These are phyloP conservation scores for Ogataea philodendri DNA, from an alignment of 805 yeast genomes.

Conservation along the genomic window DNA sequence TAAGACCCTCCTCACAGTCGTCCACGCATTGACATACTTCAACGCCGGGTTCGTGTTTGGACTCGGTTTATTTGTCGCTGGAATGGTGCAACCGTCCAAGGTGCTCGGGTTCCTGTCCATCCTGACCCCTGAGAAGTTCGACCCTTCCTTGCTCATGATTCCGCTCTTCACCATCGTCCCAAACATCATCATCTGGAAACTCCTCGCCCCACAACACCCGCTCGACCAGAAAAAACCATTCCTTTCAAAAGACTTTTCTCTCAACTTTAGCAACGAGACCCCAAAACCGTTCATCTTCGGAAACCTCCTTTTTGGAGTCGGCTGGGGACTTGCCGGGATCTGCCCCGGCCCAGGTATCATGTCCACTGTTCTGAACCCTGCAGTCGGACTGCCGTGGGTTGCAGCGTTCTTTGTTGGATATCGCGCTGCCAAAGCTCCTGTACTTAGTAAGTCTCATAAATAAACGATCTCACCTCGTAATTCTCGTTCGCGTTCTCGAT, in stretches of 20 bases:
- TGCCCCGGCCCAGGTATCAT: conserved; percentile 55
- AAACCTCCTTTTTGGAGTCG: conserved; percentile 45
- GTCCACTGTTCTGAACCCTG: conserved; percentile 27
- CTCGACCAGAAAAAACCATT: conserved; percentile 19
- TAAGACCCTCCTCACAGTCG: conserved; percentile 2
- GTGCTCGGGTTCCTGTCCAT: conserved; percentile 47
- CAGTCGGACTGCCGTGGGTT: conserved; percentile 30
- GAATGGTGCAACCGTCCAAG: conserved; percentile 44
- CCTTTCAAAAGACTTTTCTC: conserved; percentile 23
- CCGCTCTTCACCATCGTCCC: conserved; percentile 44
- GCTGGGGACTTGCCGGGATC: conserved; percentile 52
- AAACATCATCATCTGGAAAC: conserved; percentile 39
- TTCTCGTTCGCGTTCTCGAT: conserved; percentile 86
- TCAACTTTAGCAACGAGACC: conserved; percentile 29
- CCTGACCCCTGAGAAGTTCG: conserved; percentile 36
- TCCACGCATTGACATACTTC: conserved; percentile 21
- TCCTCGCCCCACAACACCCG: conserved; percentile 19
- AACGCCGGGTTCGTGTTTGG: conserved; percentile 40
- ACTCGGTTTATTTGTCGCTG: conserved; percentile 45
- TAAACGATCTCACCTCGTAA: conserved; percentile 57
- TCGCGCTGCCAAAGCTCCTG: conserved; percentile 28
- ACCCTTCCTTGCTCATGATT: conserved; percentile 47
- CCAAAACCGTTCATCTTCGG: conserved; percentile 39
- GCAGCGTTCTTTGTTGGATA: conserved; percentile 30
- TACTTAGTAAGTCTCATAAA: conserved; percentile 57